These are phyloP conservation scores for Chytridium lagenaria DNA, from an alignment of 371 early-diverging fungal species.

Conservation along the genomic window DNA sequence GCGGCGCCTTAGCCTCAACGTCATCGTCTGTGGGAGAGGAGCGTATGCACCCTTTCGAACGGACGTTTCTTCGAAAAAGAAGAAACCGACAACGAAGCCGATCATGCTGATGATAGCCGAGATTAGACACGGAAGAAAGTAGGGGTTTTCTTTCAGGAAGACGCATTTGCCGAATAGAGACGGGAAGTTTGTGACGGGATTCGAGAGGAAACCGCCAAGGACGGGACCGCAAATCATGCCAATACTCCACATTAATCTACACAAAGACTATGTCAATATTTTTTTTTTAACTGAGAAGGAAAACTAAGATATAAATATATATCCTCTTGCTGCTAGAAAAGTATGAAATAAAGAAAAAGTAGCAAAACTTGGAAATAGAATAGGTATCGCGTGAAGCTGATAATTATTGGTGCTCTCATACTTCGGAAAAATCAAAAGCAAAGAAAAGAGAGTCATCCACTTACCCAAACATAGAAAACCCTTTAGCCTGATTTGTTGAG, in stretches of 20 bases:
- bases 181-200: conserved; percentile 76
- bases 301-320: neutral
- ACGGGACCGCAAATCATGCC: conserved; percentile 78
- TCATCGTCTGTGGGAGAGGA: conserved; percentile 12
- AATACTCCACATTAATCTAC: conserved; percentile 59
- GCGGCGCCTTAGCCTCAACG: neutral
- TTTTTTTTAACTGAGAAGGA: neutral
- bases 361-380: too few species aligned
- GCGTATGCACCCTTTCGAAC: conserved; percentile 18
- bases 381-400: too few species aligned
- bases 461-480: conserved; percentile 71
- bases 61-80: conserved; percentile 78
- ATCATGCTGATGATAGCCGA: conserved; percentile 65
- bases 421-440: conserved; percentile 31
- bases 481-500: conserved; percentile 70
- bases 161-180: conserved; percentile 66
- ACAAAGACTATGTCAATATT: neutral
- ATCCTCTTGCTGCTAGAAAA: too few species aligned
- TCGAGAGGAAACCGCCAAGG: conserved; percentile 79
- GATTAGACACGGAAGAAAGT: conserved; percentile 84
- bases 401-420: too few species aligned
- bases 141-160: conserved; percentile 75
- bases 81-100: conserved; percentile 69
- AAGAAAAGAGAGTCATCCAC: conserved; percentile 30
- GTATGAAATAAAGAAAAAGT: neutral